A percentile compares a stretch with the other conserved stretches of the same genome.
These are phyloP conservation scores for Vinca major DNA, from an alignment of 305 asterid genomes.

Conservation along the genomic window DNA sequence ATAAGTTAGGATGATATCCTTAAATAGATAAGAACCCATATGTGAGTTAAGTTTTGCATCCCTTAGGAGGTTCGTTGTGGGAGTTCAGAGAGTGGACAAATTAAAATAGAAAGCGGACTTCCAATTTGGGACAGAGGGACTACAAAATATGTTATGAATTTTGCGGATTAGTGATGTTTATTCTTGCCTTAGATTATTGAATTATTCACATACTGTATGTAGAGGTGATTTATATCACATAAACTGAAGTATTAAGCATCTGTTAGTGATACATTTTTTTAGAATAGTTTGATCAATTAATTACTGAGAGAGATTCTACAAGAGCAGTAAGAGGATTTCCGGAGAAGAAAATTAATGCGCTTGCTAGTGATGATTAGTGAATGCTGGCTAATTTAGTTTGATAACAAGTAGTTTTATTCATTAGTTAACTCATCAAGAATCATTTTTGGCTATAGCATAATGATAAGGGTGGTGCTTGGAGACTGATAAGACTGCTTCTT, in stretches of 20 bases:
- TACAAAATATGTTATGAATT: neutral
- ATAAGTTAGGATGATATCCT: too few species aligned
- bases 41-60: too few species aligned
- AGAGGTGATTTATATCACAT: neutral
- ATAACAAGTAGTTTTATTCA: neutral
- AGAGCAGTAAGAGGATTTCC: neutral
- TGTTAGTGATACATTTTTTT: neutral
- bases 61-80: too few species aligned
- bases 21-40: too few species aligned
- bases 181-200: neutral
- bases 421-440: neutral
- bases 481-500: neutral
- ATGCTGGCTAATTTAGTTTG: neutral
- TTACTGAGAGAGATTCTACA: constrained; percentile 1
- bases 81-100: too few species aligned
- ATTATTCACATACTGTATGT: neutral
- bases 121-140: neutral
- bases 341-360: neutral
- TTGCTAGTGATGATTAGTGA: neutral
- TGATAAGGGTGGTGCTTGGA: neutral
- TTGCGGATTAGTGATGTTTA: neutral
- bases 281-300: neutral
- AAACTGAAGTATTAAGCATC: neutral
- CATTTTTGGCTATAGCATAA: neutral
- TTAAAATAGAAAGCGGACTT: too few species aligned